Percentiles rank a stretch among this genome's conserved stretches.
These are phyloP conservation scores for Ramaria sp. DNA, from an alignment of 768 basidiomycete genomes.

Conservation along the genomic window DNA sequence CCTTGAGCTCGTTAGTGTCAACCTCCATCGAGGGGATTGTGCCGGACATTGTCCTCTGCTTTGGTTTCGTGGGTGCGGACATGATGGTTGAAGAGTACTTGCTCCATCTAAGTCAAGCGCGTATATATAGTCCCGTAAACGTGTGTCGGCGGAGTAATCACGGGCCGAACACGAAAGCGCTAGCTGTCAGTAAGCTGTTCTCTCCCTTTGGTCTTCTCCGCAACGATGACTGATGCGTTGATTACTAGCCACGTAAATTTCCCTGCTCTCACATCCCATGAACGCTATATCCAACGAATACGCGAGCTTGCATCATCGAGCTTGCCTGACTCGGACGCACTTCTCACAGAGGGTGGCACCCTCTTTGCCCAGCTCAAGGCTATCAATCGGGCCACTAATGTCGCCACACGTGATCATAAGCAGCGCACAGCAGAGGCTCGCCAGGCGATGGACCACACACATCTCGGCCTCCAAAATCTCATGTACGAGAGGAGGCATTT, in stretches of 20 bases:
- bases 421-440: conserved; percentile 63
- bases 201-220: too few species aligned
- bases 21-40: conserved; percentile 88
- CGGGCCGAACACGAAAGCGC: background rate
- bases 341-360: conserved; percentile 36
- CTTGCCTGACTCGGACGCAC: background rate
- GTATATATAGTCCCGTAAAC: too few species aligned
- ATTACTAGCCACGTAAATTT: conserved; percentile 26
- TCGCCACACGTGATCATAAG: conserved; percentile 60
- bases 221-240: conserved; percentile 18
- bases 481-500: conserved; percentile 85
- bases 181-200: background rate
- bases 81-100: conserved; percentile 17
- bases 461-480: conserved; percentile 77
- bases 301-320: conserved; percentile 6
- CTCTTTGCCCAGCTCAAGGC: conserved; percentile 74
- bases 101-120: background rate
- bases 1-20: conserved; percentile 56
- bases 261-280: background rate
- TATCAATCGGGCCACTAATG: conserved; percentile 64
- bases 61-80: conserved; percentile 14
- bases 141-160: background rate
- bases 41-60: conserved; percentile 46
- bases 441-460: conserved; percentile 84
- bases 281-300: conserved; percentile 8